Evolutionary conservation across 2,329 filamentous ascomycete genomes (phyloP).

Genomic region (Coniochaeta prunicola): DNA sequence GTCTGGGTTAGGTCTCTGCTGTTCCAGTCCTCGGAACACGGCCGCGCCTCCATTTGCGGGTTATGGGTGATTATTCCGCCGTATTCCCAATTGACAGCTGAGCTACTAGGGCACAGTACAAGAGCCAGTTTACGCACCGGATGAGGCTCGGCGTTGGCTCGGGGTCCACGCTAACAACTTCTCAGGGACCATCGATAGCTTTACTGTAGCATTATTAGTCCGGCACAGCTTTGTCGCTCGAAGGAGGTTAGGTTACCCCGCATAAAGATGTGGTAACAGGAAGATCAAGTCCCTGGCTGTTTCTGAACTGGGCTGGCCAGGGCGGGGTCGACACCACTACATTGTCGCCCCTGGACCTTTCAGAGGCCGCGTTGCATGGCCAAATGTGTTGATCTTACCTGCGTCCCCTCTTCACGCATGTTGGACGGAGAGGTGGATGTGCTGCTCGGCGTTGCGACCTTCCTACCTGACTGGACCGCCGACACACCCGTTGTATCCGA

Average conservation of each 20-base stretch:
- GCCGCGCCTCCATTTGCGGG: background rate
- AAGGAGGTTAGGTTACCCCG: background rate
- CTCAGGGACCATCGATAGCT: background rate
- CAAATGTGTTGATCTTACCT: background rate
- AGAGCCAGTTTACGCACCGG: background rate
- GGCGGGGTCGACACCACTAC: background rate
- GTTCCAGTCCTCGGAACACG: background rate
- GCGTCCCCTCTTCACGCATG: background rate
- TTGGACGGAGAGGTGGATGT: background rate
- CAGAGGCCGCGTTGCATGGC: background rate
- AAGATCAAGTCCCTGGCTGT: no score
- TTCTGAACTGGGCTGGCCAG: no score
- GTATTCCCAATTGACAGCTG: background rate
- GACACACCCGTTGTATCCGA: background rate
- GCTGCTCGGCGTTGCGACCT: background rate
- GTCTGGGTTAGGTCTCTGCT: background rate
- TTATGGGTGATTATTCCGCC: background rate
- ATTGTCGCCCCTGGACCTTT: background rate
- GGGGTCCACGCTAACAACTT: background rate
- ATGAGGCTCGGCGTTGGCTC: background rate
- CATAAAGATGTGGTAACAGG: no score
- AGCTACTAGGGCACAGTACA: no score
- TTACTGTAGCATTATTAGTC: background rate
- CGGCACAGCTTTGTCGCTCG: background rate
- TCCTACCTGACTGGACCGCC: background rate